These are phyloP conservation scores for Striga asiatica DNA, from an alignment of 257 asterid species.

Conservation along the genomic window DNA sequence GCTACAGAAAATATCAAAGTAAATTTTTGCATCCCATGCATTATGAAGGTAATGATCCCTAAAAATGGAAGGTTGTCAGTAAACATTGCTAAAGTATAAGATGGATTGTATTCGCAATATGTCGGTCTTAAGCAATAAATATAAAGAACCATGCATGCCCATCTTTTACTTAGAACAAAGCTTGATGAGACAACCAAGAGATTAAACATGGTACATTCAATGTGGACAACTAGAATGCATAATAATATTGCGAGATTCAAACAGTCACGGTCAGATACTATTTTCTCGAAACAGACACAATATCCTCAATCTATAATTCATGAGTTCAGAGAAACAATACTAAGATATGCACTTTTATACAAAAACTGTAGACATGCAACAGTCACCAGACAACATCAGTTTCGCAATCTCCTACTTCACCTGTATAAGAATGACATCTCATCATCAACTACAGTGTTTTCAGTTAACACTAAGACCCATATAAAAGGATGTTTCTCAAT, in stretches of 20 bases:
- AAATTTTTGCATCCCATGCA: neutral
- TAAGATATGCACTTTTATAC: neutral
- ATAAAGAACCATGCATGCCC: too few relatives aligned
- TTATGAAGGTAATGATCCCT: conserved; percentile 10
- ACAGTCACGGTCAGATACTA: neutral
- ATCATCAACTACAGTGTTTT: neutral
- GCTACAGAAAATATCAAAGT: conserved; percentile 7
- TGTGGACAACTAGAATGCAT: neutral
- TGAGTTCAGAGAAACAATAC: neutral
- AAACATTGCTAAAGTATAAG: neutral
- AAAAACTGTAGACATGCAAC: neutral
- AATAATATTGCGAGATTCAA: neutral
- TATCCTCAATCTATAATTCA: neutral
- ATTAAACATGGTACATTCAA: neutral
- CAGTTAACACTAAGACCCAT: neutral
- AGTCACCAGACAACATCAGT: neutral
- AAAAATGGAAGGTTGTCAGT: neutral
- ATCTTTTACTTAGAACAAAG: neutral
- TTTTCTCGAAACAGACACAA: neutral
- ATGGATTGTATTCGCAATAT: neutral
- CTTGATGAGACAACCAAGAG: neutral
- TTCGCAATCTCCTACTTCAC: neutral
- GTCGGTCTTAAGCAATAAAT: neutral
- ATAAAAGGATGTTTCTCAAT: conserved; percentile 1
- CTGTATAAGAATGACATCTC: neutral